Base-by-base conservation (phyloP, 2,329 filamentous ascomycete genomes). In the Dichotomopilus funicola region DNA sequence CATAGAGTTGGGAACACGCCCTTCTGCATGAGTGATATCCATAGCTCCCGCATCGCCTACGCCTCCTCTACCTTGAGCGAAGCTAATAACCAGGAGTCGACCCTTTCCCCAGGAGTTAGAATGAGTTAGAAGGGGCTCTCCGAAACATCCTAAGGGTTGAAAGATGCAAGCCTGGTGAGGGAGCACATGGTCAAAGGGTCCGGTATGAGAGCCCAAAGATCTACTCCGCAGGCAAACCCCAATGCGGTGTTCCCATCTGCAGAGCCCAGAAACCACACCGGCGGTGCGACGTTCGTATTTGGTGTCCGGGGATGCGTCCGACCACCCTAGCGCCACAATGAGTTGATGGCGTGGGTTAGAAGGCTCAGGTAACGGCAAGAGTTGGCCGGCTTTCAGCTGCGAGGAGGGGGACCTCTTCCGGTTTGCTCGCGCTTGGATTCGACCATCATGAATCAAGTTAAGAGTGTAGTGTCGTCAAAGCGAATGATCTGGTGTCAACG, bases 191-290 rank as follows among this genome's bases (percentile, higher is more conserved):
- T 56, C 51, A 57, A 58, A 50, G 53, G 49, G 46, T 36, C 45
- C 60, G 53, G 61, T 47, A 47, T 57, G 41, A 40, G 60, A 57
- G 53, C 53, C 55, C 57, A 55, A 55, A 57, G 60, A 56, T 61
- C 49, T 50, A 34, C 49, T 58, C 55, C 54, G 43, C 19, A 52
- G 51, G 40, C 46, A n/a, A 42, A 42, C 57, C 53, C 53, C 41
- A 55, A 54, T 56, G 19, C 19, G 55, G 51, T 49, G 54, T 40
- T 44, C 49, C 59, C 54, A 43, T n/a, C 42, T 47, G 41, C 47
- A 51, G 51, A 54, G 41, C 44, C 51, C 50, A 49, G 46, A 47
- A 55, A 35, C 45, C 51, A 54, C 40, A 50, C 60, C 38, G 45
- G 55, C 46, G 56, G 54, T 54, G 42, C 47, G 49, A 53, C 48